Conservation (phyloP, 2,329 filamentous ascomycete genomes). For the Monilinia fructicola region DNA sequence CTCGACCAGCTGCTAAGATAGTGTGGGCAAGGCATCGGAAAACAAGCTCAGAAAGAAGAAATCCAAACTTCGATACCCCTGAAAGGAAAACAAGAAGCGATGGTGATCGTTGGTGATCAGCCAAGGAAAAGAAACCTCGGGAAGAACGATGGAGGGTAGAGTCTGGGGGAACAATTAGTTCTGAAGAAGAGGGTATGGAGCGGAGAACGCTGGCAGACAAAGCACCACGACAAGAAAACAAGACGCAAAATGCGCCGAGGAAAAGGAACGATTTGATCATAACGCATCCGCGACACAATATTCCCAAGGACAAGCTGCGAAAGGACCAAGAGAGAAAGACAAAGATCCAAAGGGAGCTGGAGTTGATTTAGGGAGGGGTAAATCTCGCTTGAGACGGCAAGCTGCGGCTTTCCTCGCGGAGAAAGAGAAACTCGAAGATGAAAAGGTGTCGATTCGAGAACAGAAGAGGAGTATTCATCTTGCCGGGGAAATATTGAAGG, state of each 20-base stretch:
- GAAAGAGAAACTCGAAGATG: constrained; percentile 2
- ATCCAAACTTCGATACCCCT: neutral
- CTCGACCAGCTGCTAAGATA: neutral
- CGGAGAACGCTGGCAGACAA: neutral
- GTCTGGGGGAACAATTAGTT: neutral
- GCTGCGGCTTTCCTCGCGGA: neutral
- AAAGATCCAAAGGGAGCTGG: neutral
- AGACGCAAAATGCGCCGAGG: neutral
- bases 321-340: neutral
- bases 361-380: neutral
- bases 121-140: neutral
- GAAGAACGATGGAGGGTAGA: constrained; percentile 7
- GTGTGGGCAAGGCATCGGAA: neutral
- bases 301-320: neutral
- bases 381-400: neutral
- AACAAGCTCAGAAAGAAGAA: constrained; percentile 4
- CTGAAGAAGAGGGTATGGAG: constrained; percentile 2
- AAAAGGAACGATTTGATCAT: constrained; percentile 9
- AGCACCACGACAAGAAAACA: neutral
- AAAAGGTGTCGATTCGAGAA: constrained; percentile 15
- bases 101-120: neutral
- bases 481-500: constrained; percentile 3
- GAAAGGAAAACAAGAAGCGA: neutral
- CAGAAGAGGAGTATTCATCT: constrained; percentile 4
- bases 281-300: neutral